Base-by-base conservation (phyloP, 768 basidiomycete genomes). In the Serendipita vermifera region DNA sequence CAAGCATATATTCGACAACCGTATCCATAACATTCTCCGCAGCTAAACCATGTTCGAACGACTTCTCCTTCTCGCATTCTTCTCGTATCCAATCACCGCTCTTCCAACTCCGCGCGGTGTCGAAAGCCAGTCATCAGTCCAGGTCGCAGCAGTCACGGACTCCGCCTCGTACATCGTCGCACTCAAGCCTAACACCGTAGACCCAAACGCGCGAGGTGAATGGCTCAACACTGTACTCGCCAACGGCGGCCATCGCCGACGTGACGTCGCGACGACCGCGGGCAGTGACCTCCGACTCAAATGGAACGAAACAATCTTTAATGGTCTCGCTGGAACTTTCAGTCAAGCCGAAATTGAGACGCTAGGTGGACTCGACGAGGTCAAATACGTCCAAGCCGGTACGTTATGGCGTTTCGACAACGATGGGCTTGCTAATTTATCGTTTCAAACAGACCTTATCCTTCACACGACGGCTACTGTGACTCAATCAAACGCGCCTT, bases 181-280 rank as follows among this genome's bases (percentile, higher is more conserved):
- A 15, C 27, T 51, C 46, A 51, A 51, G 46, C 20, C 20, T 7
- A 26, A 51, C 46, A 51, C 46, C 29, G 46, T 51, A 22, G 46
- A 51, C 2, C 46, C 46, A 26, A 15, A 5, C 32, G 46, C 20
- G 7, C 46, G 46, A 15, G 46, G 46, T 26, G 46, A 51, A 20
- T 51, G 46, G 46, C 46, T 51, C 15, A 51, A 51, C n/a, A 26
- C 5, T 51, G 46, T 51, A 7, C 46, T 51, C n/a, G 24, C 46
- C 20, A 22, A 20, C 22, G 15, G 46, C 24, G 46, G 46, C n/a
- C 46, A 51, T 31, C 20, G 20, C 29, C 46, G 46, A 51, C 46
- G 46, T 11, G 46, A 51, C 15, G 9, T 51, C 20, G n/a, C 46
- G 22, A 5, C 20, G 46, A n/a, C n/a, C n/a, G n/a, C n/a, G n/a